These are phyloP conservation scores for Ustilago lituana DNA, from an alignment of 1,284 basidiomycete genomes.

Conservation along the genomic window DNA sequence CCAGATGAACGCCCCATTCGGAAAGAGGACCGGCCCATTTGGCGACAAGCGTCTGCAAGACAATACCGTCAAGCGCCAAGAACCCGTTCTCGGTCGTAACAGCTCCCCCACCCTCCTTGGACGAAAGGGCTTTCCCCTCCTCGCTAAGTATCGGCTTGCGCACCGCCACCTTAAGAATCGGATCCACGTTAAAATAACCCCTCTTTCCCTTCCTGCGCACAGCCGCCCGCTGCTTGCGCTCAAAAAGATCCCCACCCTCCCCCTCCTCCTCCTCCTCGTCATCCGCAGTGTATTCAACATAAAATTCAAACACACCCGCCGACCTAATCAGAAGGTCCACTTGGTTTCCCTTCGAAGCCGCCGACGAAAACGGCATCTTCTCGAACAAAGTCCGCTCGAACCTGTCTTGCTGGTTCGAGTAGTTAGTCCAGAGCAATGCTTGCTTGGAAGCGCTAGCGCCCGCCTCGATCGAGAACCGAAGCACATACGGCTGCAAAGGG, in stretches of 20 bases:
- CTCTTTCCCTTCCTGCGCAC: conserved; percentile 44
- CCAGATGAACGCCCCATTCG: conserved; percentile 57
- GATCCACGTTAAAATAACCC: conserved; percentile 62
- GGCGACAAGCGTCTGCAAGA: conserved; percentile 59
- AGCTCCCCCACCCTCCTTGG: conserved; percentile 46
- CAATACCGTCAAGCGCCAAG: conserved; percentile 55
- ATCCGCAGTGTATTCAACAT: conserved; percentile 55
- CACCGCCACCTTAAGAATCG: conserved; percentile 47
- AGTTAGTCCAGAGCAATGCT: conserved; percentile 56
- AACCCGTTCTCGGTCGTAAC: conserved; percentile 26
- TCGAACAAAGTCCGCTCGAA: conserved; percentile 82
- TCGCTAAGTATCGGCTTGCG: conserved; percentile 48
- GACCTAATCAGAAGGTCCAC: conserved; percentile 51
- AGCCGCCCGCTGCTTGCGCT: conserved; percentile 8
- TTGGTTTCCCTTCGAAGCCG: conserved; percentile 23
- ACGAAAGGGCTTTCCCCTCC: conserved; percentile 20
- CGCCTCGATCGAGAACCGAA: conserved; percentile 58
- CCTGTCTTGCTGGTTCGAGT: conserved; percentile 71
- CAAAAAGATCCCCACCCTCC: conserved; percentile 17
- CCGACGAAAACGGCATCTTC: conserved; percentile 67
- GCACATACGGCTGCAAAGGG: conserved; percentile 54
- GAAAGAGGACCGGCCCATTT: conserved; percentile 63
- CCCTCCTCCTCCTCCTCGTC: conserved; percentile 24
- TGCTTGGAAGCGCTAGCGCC: conserved; percentile 51
- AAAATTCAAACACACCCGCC: conserved; percentile 62